Conservation (phyloP, 2,329 filamentous ascomycete genomes). For the Fonsecaea monophora region DNA sequence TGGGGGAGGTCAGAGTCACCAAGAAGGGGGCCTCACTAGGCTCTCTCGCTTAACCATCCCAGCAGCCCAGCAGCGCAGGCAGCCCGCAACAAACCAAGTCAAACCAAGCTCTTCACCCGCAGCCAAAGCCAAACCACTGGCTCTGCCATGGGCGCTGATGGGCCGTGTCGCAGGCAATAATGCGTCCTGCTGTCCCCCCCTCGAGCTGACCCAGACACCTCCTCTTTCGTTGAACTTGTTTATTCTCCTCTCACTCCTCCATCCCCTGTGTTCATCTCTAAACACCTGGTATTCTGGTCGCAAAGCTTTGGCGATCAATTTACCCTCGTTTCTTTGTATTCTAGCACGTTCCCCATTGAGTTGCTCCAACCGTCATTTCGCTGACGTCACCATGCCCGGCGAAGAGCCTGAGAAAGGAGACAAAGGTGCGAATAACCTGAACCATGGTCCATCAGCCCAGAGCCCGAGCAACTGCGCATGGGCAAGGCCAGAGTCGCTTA, state of each 20-base stretch:
- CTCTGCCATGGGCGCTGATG: slow-evolving; percentile 10
- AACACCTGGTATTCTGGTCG: slow-evolving; percentile 24
- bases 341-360: neutral
- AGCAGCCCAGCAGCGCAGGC: slow-evolving; percentile 1
- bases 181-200: slow-evolving; percentile 6
- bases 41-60: slow-evolving; percentile 6
- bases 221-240: slow-evolving; percentile 12
- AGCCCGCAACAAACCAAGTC: neutral
- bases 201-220: slow-evolving; percentile 21
- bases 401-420: slow-evolving; percentile 59
- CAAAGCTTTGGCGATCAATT: slow-evolving; percentile 32
- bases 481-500: neutral
- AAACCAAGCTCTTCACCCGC: slow-evolving; percentile 10
- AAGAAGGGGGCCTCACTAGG: neutral
- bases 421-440: slow-evolving; percentile 50
- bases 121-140: slow-evolving; percentile 8
- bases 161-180: slow-evolving; percentile 6
- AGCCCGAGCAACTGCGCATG: slow-evolving; percentile 2
- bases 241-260: slow-evolving; percentile 16
- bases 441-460: neutral
- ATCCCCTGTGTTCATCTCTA: slow-evolving; percentile 20
- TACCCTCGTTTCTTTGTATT: slow-evolving; percentile 5
- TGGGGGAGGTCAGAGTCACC: neutral
- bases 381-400: slow-evolving; percentile 51
- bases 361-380: slow-evolving; percentile 1